These are phyloP conservation scores for Rosa multiflora DNA, from an alignment of 306 rosid genomes.

Conservation along the genomic window DNA sequence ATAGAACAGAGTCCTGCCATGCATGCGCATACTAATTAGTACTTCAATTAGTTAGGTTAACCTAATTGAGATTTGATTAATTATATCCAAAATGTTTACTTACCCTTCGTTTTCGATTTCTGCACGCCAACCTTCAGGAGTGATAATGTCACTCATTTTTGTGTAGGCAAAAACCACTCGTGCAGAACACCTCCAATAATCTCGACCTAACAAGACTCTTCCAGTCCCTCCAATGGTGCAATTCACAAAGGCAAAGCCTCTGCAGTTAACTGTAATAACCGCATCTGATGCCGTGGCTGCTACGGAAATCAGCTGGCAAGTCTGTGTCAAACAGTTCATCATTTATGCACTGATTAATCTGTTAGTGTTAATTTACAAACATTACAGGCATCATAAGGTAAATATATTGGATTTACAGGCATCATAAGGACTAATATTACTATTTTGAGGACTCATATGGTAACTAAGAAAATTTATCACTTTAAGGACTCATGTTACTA, in stretches of 20 bases:
- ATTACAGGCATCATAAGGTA: neutral
- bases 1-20: slow-evolving; percentile 58
- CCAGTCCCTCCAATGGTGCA: slow-evolving; percentile 68
- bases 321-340: slow-evolving; percentile 31
- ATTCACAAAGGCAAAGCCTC: slow-evolving; percentile 71
- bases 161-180: slow-evolving; percentile 67
- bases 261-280: slow-evolving; percentile 75
- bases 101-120: slow-evolving; percentile 57
- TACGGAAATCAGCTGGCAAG: slow-evolving; percentile 63
- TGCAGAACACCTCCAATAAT: slow-evolving; percentile 72
- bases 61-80: neutral
- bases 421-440: no score
- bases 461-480: no score
- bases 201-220: slow-evolving; percentile 82
- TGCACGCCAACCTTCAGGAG: slow-evolving; percentile 92
- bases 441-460: no score
- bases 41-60: neutral
- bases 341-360: neutral
- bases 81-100: slow-evolving; percentile 13
- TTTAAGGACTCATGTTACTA: no score
- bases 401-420: no score
- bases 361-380: neutral
- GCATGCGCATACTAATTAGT: slow-evolving; percentile 10
- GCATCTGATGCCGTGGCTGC: slow-evolving; percentile 53
- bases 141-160: slow-evolving; percentile 67